Conservation (phyloP, 2,329 filamentous ascomycete genomes). For the Chaetomium olivaceum region DNA sequence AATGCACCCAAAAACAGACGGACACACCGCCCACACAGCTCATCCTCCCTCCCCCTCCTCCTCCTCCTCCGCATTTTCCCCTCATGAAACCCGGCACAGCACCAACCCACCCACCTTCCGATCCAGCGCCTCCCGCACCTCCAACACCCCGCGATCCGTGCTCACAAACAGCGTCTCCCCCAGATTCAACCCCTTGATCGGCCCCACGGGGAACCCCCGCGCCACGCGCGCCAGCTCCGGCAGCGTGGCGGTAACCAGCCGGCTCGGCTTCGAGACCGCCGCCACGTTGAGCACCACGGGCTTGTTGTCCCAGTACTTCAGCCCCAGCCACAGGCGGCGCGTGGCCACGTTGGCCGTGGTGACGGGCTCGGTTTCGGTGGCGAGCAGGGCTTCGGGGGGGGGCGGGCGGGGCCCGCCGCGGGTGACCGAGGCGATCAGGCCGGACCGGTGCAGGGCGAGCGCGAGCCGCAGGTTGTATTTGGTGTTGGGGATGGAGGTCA, state of each 20-base stretch:
- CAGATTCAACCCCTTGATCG: conserved; percentile 71
- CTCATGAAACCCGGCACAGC: conserved; percentile 66
- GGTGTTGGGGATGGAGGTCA: conserved; percentile 79
- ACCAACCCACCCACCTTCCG: conserved; percentile 78
- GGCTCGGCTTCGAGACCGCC: conserved; percentile 72
- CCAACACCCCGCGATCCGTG: conserved; percentile 76
- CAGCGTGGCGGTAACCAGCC: conserved; percentile 67
- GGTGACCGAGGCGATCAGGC: conserved; percentile 78
- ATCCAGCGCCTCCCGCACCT: conserved; percentile 79
- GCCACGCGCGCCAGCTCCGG: conserved; percentile 64
- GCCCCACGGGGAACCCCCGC: conserved; percentile 67
- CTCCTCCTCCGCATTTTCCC: no score
- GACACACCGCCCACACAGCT: background rate
- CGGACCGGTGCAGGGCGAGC: conserved; percentile 77
- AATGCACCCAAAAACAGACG: background rate
- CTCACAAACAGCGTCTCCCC: conserved; percentile 82
- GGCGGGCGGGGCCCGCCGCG: conserved; percentile 64
- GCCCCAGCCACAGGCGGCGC: conserved; percentile 79
- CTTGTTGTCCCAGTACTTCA: conserved; percentile 85
- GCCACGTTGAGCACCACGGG: conserved; percentile 71
- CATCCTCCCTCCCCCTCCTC: background rate
- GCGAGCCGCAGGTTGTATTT: conserved; percentile 77
- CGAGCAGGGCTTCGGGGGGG: conserved; percentile 47
- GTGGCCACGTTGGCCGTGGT: conserved; percentile 71
- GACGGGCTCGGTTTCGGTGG: conserved; percentile 55